Percentiles rank a stretch among this genome's conserved stretches.
Conservation (phyloP, 257 asterid species). For the Solanum chilense region DNA sequence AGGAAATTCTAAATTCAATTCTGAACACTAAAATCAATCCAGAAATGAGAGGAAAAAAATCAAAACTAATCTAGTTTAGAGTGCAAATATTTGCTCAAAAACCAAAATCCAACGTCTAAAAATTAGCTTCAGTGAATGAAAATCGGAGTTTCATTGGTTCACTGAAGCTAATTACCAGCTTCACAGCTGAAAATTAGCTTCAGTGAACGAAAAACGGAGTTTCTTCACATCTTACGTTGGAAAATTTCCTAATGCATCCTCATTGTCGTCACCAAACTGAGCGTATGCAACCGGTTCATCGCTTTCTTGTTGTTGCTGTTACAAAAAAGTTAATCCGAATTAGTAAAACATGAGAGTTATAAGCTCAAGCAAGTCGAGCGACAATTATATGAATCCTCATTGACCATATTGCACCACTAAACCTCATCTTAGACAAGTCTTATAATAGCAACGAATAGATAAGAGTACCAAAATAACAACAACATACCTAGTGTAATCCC, state of each 20-base stretch:
- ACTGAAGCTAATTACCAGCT: not conserved
- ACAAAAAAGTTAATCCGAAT: not conserved
- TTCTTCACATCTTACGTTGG: slow-evolving; percentile 23
- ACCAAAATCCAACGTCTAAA: not conserved
- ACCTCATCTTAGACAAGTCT: not conserved
- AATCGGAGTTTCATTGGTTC: not conserved
- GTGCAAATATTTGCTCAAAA: not conserved
- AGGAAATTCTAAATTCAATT: not conserved
- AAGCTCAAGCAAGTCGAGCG: not conserved
- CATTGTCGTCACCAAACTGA: slow-evolving; percentile 50
- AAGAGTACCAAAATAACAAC: not conserved
- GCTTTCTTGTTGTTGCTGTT: slow-evolving; percentile 36
- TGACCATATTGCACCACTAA: not conserved
- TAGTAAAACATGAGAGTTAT: not conserved
- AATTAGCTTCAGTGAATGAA: not conserved
- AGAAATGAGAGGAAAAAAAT: not conserved
- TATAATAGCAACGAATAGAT: not conserved
- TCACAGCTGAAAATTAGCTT: not conserved
- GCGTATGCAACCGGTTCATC: slow-evolving; percentile 32
- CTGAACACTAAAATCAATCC: not conserved
- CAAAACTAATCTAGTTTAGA: not conserved
- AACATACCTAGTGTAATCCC: not conserved
- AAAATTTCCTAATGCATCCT: slow-evolving; percentile 45
- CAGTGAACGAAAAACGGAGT: not conserved
- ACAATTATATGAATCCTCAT: not conserved